A percentile compares a stretch with the other conserved stretches of the same genome.
Conservation (phyloP, 257 asterid genomes). For the Nicotiana obtusifolia region DNA sequence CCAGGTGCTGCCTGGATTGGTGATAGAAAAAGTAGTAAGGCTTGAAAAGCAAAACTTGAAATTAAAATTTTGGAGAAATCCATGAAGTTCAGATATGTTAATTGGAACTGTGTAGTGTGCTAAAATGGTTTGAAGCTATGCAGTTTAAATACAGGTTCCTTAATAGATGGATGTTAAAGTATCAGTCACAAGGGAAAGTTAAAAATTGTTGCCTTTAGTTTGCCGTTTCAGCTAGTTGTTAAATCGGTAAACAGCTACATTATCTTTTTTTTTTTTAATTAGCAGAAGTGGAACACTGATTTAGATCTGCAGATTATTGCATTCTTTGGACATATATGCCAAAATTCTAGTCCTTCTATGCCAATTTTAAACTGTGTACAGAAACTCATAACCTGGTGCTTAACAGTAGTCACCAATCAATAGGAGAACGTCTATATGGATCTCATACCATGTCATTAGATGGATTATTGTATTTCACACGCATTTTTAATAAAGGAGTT, state of each 20-base stretch:
- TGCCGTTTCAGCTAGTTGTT: neutral
- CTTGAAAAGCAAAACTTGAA: constrained; percentile 17
- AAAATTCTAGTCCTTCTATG: neutral
- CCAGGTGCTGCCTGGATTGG: constrained; percentile 17
- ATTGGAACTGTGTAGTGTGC: neutral
- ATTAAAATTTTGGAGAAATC: constrained; percentile 19
- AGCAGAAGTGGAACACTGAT: neutral
- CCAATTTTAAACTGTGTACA: neutral
- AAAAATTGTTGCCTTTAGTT: neutral
- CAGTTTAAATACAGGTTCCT: neutral
- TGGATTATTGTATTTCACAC: too few relatives aligned
- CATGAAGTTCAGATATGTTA: constrained; percentile 15
- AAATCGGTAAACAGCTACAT: neutral
- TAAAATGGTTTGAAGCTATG: neutral
- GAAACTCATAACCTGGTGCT: neutral
- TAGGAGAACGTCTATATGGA: too few relatives aligned
- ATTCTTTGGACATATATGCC: neutral
- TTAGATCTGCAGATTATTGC: neutral
- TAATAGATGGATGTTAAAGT: neutral
- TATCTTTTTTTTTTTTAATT: neutral
- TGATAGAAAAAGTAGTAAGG: neutral
- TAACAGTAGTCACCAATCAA: too few relatives aligned
- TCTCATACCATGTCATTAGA: too few relatives aligned
- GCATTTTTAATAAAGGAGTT: too few relatives aligned
- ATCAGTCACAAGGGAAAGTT: neutral